Evolutionary conservation across 257 asterid genomes (phyloP).

Genomic region (Linaria vulgaris): DNA sequence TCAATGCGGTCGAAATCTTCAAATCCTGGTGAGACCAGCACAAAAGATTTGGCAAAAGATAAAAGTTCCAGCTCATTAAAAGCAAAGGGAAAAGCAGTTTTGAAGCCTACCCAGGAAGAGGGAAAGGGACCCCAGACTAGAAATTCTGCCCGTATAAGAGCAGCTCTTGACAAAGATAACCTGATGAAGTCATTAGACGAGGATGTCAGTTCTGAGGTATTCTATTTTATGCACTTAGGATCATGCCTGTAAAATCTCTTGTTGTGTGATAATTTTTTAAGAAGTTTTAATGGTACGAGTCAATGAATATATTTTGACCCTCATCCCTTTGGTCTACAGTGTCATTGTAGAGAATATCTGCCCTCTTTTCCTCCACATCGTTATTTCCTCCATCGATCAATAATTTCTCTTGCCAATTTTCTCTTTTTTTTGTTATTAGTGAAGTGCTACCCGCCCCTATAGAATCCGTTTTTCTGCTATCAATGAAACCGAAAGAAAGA

Average conservation of each 20-base stretch:
- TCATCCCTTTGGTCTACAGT: no score
- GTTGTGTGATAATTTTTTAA: neutral
- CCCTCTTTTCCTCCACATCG: no score
- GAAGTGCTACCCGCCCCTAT: no score
- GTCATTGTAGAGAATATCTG: no score
- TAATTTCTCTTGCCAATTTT: no score
- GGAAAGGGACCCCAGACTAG: conserved; percentile 88
- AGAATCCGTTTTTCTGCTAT: no score
- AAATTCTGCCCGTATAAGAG: conserved; percentile 77
- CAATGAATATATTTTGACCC: neutral
- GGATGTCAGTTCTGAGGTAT: conserved; percentile 92
- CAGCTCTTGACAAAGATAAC: conserved; percentile 77
- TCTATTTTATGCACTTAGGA: conserved; percentile 14
- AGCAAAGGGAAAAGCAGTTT: conserved; percentile 92
- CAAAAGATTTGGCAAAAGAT: conserved; percentile 58
- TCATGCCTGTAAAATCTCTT: neutral
- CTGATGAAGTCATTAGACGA: conserved; percentile 70
- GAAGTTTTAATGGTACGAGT: neutral
- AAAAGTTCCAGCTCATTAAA: conserved; percentile 59
- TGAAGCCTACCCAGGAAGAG: conserved; percentile 73
- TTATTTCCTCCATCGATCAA: no score
- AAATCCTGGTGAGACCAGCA: conserved; percentile 54
- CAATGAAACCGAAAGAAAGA: no score
- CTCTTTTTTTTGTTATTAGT: no score
- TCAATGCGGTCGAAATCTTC: conserved; percentile 78